Percentiles rank a stretch among this genome's conserved stretches.
Conservation (phyloP, 495 filamentous ascomycete species). For the Peziza echinospora region DNA sequence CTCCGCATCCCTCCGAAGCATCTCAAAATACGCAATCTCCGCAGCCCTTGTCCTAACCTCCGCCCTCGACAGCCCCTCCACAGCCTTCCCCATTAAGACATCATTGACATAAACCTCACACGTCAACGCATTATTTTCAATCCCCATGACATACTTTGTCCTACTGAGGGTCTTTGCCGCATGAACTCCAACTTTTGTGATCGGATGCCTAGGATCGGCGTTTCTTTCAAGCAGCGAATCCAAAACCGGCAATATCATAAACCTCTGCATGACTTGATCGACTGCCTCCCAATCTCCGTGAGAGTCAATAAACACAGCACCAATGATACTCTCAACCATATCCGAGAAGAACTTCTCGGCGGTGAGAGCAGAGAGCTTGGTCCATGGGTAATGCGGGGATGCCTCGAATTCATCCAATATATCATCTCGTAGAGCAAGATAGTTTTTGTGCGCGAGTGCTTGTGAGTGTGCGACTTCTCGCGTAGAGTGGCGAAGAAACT, state of each 20-base stretch:
- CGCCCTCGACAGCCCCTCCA: slow-evolving; percentile 27
- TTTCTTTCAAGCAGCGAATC: slow-evolving; percentile 34
- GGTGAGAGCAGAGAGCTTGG: slow-evolving; percentile 37
- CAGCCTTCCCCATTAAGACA: slow-evolving; percentile 24
- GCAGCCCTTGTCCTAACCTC: slow-evolving; percentile 39
- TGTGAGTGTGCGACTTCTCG: slow-evolving; percentile 25
- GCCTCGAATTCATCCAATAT: slow-evolving; percentile 30
- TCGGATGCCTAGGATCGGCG: slow-evolving; percentile 51
- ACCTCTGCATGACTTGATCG: slow-evolving; percentile 32
- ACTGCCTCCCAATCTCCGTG: slow-evolving; percentile 35
- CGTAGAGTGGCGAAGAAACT: slow-evolving; percentile 41
- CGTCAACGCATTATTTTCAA: slow-evolving; percentile 19
- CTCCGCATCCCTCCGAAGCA: background rate
- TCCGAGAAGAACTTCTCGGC: slow-evolving; percentile 73
- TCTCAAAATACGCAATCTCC: slow-evolving; percentile 26
- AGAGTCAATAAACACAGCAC: slow-evolving; percentile 71
- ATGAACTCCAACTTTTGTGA: slow-evolving; percentile 41
- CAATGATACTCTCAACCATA: slow-evolving; percentile 58
- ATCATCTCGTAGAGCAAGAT: slow-evolving; percentile 26
- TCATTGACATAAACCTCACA: slow-evolving; percentile 33
- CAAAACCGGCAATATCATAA: slow-evolving; percentile 45
- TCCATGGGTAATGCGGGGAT: slow-evolving; percentile 49
- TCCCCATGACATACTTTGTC: slow-evolving; percentile 28
- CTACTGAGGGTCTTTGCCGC: slow-evolving; percentile 23
- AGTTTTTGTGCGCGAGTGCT: slow-evolving; percentile 25